A percentile compares a stretch with the other conserved stretches of the same genome.
Conservation (phyloP, 805 yeast genomes). For the Ogataea nonfermentans region DNA sequence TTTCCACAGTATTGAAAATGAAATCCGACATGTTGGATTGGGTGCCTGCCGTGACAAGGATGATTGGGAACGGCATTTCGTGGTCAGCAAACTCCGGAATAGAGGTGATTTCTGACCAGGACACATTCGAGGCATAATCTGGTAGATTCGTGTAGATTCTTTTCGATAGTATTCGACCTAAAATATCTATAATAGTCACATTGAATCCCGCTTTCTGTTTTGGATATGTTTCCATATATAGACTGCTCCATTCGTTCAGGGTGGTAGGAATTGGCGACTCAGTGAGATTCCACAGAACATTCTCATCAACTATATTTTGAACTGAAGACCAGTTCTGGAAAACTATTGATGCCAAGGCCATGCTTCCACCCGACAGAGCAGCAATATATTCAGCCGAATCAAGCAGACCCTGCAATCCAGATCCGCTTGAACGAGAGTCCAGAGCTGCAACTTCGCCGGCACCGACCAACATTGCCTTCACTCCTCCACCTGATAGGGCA, state of each 20-base stretch:
- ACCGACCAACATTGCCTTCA: constrained; percentile 78
- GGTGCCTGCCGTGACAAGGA: constrained; percentile 57
- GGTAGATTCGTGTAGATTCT: constrained; percentile 59
- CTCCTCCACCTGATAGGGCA: constrained; percentile 82
- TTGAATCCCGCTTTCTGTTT: constrained; percentile 59
- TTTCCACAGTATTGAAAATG: constrained; percentile 59
- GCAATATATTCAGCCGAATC: constrained; percentile 70
- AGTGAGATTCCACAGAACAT: constrained; percentile 64
- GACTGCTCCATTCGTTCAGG: constrained; percentile 46
- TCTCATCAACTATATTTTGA: constrained; percentile 44
- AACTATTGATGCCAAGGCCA: constrained; percentile 67
- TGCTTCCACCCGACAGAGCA: constrained; percentile 78
- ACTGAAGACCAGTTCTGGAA: constrained; percentile 70
- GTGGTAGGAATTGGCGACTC: constrained; percentile 54
- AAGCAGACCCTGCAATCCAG: constrained; percentile 51
- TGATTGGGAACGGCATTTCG: constrained; percentile 69
- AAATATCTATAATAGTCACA: constrained; percentile 62
- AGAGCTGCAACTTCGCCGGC: constrained; percentile 81
- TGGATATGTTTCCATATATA: constrained; percentile 46
- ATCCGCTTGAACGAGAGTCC: constrained; percentile 61
- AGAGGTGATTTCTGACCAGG: constrained; percentile 54
- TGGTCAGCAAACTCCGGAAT: constrained; percentile 54
- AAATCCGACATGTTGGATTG: constrained; percentile 47
- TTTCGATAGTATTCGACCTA: constrained; percentile 68
- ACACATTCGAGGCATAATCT: constrained; percentile 57